Conservation (phyloP, 2,329 filamentous ascomycete species). For the Albophoma yamanashiensis region DNA sequence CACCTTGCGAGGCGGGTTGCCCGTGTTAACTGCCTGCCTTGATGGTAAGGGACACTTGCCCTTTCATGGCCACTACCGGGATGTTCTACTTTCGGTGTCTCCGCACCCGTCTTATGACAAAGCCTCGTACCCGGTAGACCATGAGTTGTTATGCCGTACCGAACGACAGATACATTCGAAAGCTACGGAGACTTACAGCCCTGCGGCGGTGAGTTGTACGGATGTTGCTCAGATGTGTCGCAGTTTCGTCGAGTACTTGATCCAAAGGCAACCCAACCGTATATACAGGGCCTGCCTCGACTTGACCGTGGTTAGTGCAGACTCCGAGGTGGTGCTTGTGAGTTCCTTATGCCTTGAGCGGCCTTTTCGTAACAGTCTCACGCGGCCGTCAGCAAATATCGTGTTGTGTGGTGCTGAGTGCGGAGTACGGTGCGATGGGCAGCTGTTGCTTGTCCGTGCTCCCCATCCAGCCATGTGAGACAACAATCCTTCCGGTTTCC, state of each 20-base stretch:
- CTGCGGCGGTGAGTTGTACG: neutral
- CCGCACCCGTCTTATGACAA: neutral
- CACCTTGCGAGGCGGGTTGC: neutral
- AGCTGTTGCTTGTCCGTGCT: neutral
- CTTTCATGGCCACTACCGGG: neutral
- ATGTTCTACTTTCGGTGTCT: neutral
- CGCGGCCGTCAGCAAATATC: neutral
- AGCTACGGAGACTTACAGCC: no score
- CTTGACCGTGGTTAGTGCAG: neutral
- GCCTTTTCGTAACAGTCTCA: neutral
- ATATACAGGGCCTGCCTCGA: neutral
- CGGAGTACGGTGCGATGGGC: neutral
- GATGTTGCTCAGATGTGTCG: neutral
- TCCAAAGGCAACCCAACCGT: neutral
- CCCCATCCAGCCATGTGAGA: neutral
- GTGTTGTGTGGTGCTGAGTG: neutral
- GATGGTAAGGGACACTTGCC: neutral
- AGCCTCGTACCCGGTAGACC: no score
- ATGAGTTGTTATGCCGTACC: no score
- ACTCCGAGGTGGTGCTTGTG: neutral
- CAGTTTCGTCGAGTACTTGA: neutral
- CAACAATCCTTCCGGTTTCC: neutral
- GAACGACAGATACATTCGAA: no score
- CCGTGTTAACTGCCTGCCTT: neutral
- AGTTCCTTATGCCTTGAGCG: neutral